Evolutionary conservation across 2,329 filamentous ascomycete species (phyloP).

Genomic region (Nannizzia gypsea): DNA sequence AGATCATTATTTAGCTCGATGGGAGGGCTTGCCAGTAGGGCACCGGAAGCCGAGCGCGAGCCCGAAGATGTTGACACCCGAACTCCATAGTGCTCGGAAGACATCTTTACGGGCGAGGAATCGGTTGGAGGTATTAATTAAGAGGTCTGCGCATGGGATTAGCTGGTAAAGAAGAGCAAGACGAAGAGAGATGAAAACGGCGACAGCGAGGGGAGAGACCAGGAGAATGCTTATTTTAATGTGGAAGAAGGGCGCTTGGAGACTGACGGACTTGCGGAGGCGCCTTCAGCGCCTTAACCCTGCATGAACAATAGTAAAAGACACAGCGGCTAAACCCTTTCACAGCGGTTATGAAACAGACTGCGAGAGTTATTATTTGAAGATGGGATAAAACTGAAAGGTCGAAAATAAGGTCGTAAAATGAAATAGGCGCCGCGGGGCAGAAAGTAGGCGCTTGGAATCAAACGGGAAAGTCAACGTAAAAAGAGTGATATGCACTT

Average conservation of each 20-base stretch:
- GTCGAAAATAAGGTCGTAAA: neutral
- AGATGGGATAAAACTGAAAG: slow-evolving; percentile 1
- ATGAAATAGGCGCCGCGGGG: slow-evolving; percentile 4
- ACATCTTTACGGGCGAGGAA: slow-evolving; percentile 24
- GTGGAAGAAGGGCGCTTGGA: neutral
- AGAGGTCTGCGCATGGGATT: neutral
- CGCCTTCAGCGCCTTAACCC: slow-evolving; percentile 3
- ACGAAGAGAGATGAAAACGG: neutral
- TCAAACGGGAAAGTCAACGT: neutral
- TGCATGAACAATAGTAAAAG: slow-evolving; percentile 3
- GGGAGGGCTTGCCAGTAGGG: slow-evolving; percentile 27
- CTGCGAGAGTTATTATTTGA: neutral
- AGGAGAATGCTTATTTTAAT: neutral
- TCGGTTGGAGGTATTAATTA: neutral
- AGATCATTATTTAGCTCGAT: slow-evolving; percentile 43
- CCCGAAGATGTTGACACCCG: slow-evolving; percentile 50
- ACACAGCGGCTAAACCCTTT: neutral
- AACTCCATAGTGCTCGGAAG: slow-evolving; percentile 44
- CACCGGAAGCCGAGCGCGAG: slow-evolving; percentile 45
- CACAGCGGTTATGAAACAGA: neutral
- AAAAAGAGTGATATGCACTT: neutral
- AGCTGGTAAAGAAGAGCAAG: neutral
- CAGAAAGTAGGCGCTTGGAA: slow-evolving; percentile 3
- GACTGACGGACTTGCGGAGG: neutral
- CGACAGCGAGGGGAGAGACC: neutral